These are phyloP conservation scores for Quercus robur DNA, from an alignment of 306 rosid genomes.

Conservation along the genomic window DNA sequence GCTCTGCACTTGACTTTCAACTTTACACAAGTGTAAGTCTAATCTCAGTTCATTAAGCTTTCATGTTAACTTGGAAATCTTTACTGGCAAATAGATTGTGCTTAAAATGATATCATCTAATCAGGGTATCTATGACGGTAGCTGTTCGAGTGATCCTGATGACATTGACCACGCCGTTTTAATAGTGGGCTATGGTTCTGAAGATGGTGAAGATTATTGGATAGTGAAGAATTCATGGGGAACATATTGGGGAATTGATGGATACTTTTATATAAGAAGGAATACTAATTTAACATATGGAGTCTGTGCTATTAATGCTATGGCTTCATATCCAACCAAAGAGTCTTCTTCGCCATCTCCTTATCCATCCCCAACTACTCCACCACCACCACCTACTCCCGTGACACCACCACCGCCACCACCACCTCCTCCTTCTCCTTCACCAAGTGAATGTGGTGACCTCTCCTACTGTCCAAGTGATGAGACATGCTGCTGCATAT, in stretches of 20 bases:
- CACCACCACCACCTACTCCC: conserved; percentile 41
- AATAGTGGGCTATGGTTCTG: conserved; percentile 75
- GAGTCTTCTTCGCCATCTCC: conserved; percentile 52
- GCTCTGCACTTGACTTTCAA: conserved; percentile 64
- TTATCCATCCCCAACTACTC: conserved; percentile 44
- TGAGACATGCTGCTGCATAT: conserved; percentile 71
- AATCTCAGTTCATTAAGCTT: not conserved
- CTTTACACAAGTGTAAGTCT: conserved; percentile 66
- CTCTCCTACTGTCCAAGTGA: conserved; percentile 52
- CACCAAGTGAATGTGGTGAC: conserved; percentile 71
- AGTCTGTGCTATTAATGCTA: conserved; percentile 67
- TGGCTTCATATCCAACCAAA: conserved; percentile 80
- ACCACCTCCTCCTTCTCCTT: conserved; percentile 59
- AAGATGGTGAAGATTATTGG: conserved; percentile 69
- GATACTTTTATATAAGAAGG: conserved; percentile 63
- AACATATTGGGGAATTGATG: conserved; percentile 65
- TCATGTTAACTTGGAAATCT: not conserved
- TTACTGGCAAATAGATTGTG: not conserved
- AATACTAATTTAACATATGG: conserved; percentile 53
- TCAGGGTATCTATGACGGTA: conserved; percentile 83
- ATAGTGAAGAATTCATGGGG: conserved; percentile 91
- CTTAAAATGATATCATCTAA: not conserved
- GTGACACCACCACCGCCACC: conserved; percentile 17
- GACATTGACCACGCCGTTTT: conserved; percentile 76
- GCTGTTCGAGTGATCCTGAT: conserved; percentile 61